Conservation (phyloP, 371 early-diverging fungal genomes). For the Parasitella parasitica region DNA sequence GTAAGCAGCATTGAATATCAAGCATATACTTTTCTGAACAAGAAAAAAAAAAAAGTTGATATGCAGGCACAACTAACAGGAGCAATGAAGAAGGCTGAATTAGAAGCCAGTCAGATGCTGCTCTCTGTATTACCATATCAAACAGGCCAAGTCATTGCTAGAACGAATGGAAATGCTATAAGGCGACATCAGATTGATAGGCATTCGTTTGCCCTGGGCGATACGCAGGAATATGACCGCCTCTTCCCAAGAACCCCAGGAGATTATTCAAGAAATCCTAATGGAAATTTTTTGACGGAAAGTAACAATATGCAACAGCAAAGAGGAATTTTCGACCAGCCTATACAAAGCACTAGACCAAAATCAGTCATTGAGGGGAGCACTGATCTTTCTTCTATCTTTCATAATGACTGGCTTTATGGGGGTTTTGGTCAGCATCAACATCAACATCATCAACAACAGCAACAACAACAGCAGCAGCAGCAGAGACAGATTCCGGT, state of each 20-base stretch:
- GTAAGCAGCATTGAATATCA: conserved; percentile 19
- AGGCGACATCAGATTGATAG: conserved; percentile 61
- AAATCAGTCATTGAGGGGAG: conserved; percentile 47
- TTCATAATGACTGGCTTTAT: conserved; percentile 34
- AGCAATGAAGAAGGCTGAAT: conserved; percentile 63
- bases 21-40: background rate
- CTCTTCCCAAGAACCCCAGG: conserved; percentile 31
- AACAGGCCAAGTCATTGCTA: conserved; percentile 43
- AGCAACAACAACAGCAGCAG: background rate
- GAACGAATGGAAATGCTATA: conserved; percentile 23
- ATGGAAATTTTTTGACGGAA: background rate
- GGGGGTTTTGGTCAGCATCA: background rate
- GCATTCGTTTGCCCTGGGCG: conserved; percentile 66
- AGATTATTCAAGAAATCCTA: conserved; percentile 15
- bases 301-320: background rate
- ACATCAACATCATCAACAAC: background rate
- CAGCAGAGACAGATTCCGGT: background rate
- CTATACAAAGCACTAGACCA: conserved; percentile 19
- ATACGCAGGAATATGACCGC: conserved; percentile 51
- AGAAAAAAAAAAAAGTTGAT: conserved; percentile 24
- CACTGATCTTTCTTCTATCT: conserved; percentile 43
- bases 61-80: conserved; percentile 58
- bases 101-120: conserved; percentile 58
- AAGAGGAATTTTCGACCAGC: conserved; percentile 1
- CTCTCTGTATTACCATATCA: conserved; percentile 56